Base-by-base conservation (phyloP, 2,329 filamentous ascomycete genomes). In the Colletotrichum falcatum region DNA sequence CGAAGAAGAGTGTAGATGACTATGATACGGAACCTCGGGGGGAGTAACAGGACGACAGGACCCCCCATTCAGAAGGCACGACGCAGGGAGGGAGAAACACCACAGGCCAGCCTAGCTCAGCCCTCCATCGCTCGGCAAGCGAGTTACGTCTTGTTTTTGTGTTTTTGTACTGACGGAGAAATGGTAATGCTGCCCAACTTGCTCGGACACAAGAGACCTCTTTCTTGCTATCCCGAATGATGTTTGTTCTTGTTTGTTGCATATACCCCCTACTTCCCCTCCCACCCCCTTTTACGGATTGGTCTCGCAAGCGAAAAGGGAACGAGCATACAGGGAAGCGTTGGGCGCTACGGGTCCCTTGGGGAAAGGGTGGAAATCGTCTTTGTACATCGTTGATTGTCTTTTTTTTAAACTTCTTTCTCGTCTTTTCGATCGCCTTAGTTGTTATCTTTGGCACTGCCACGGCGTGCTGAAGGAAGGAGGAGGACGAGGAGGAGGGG, bases 241-340 rank as follows among this genome's bases (percentile, higher is more conserved):
- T n/a, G n/a, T 35, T 53, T n/a, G 16, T 54, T 23, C 14, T 37
- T 37, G n/a, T 28, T 26, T 20, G 6, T 33, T 33, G 37, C 59
- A 37, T 44, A 61, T 48, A 61, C 59, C 44, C 59, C 44, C 48
- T 33, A 61, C 30, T 39, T 48, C 33, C 56, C 49, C 28, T 46
- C 37, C 23, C 14, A 33, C 44, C 39, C 33, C 56, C 56, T 16
- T 66, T 70, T 28, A 58, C 33, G 56, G 46, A 58, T 56, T 61
- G 67, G 63, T 35, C 67, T 33, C 67, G 67, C 63, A 67, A 66
- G 63, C 67, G 49, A 70, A 66, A 61, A 39, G 44, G 67, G 42
- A 26, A 60, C 37, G 28, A 53, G 42, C 56, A 61, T 66, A 26
- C 39, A 51, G 56, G 67, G 67, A 67, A 66, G 63, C 51, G 51